These are phyloP conservation scores for Colletotrichum sp. DNA, from an alignment of 2,329 filamentous ascomycete species.

Conservation along the genomic window DNA sequence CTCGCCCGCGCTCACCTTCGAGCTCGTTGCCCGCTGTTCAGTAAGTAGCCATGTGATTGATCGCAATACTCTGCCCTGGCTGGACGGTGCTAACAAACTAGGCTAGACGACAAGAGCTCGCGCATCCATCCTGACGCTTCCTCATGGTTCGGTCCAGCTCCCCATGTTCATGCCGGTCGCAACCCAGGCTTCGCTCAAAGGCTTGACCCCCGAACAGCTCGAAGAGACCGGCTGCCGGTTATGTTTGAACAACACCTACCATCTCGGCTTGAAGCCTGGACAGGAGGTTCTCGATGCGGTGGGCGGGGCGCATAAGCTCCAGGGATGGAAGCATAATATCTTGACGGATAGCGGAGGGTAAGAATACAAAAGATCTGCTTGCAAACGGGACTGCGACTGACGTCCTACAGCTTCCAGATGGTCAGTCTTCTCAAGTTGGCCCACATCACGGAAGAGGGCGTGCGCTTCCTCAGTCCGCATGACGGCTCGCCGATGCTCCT, in stretches of 20 bases:
- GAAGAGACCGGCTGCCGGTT: constrained; percentile 88
- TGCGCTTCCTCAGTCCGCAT: constrained; percentile 94
- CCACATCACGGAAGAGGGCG: constrained; percentile 92
- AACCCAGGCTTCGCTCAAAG: constrained; percentile 94
- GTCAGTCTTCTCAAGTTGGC: constrained; percentile 93
- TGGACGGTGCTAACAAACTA: neutral
- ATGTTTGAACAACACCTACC: constrained; percentile 98
- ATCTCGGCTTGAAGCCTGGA: constrained; percentile 92
- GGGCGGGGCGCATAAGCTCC: constrained; percentile 91
- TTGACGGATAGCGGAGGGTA: constrained; percentile 81
- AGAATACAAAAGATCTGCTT: constrained; percentile 23
- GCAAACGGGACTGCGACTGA: neutral
- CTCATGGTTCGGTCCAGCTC: constrained; percentile 88
- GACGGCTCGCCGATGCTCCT: constrained; percentile 96
- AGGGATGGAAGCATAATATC: constrained; percentile 95
- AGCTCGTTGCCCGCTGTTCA: constrained; percentile 79
- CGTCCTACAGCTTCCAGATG: constrained; percentile 87
- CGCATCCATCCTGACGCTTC: constrained; percentile 84
- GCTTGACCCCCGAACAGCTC: constrained; percentile 89
- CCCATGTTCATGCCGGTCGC: constrained; percentile 99
- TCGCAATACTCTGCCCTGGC: neutral
- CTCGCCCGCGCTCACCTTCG: constrained; percentile 75
- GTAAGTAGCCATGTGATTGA: constrained; percentile 54
- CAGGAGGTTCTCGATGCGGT: constrained; percentile 86
- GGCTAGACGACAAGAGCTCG: constrained; percentile 89